These are phyloP conservation scores for Ichthyophonus hoferi DNA, from an alignment of 208 protist genomes.

Conservation along the genomic window DNA sequence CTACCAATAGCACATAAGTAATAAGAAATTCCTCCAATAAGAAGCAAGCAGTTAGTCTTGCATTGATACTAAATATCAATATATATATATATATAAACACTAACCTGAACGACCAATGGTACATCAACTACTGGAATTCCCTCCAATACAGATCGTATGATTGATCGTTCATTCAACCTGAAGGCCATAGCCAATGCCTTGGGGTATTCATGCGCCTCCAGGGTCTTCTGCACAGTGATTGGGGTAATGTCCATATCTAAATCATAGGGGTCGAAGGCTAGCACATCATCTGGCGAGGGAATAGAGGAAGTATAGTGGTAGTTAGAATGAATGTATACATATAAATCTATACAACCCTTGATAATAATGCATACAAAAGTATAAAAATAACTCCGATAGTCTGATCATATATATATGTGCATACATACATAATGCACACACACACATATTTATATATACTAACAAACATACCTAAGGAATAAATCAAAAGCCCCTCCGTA, in stretches of 20 bases:
- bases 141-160: neutral
- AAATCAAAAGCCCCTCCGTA: slow-evolving; percentile 74
- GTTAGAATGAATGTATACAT: no score
- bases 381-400: no score
- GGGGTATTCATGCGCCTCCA: neutral
- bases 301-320: no score
- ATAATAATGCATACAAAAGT: no score
- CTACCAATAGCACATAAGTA: no score
- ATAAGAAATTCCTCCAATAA: neutral
- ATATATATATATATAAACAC: neutral
- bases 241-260: slow-evolving; percentile 71
- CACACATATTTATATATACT: no score
- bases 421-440: no score
- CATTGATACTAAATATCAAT: neutral
- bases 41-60: neutral
- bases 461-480: no score
- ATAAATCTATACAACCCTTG: no score
- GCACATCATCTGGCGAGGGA: slow-evolving; percentile 65
- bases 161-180: neutral
- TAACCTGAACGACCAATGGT: neutral
- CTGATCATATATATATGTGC: no score
- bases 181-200: neutral
- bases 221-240: neutral
- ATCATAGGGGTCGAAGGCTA: slow-evolving; percentile 73
- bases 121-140: neutral